Base-by-base conservation (phyloP, 1,139 yeast species). In the Blastobotrys elegans region DNA sequence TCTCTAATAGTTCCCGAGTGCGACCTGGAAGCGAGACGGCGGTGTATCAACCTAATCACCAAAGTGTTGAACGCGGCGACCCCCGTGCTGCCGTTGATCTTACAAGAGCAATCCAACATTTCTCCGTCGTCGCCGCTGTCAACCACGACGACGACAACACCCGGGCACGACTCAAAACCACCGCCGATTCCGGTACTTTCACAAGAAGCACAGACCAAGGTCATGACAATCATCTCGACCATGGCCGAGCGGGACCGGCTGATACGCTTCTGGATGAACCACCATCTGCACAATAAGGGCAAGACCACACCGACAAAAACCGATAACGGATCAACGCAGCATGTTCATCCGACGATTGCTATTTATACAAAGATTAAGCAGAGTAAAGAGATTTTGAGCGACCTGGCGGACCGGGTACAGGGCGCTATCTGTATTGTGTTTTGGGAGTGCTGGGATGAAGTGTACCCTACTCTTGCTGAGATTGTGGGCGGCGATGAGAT, bases 401-500 rank as follows among this genome's bases (percentile, higher is more conserved):
- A 63, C 44, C 53, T 63, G 26, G 63, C 62, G 8, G 64, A 63
- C 46, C 53, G 67, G 8, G 56, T 61, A 24, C 67, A 63, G 42
- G 67, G 67, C 33, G 66, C 66, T 22, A 60, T 62, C 14, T 62
- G 66, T 53, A 56, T 58, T 47, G 67, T 63, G 32, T 63, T 63
- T 50, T 63, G 67, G 67, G 66, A 62, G 41, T 59, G 61, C 45
- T 63, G 67, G 67, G 67, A 63, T 43, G 64, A 57, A 34, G 54
- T 58, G 20, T 63, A 59, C 47, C 58, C 62, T 40, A 54, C 62
- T 18, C 50, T 63, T 34, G 62, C 62, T 27, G 63, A 59, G 17
- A 58, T 63, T 31, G 62, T 59, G 1, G 66, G 67, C 4, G 59
- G 57, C 33, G 58, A 56, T 14, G 58, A 50, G 26, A 54, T 63